A percentile compares a stretch with the other conserved stretches of the same genome.
These are phyloP conservation scores for Phoenix roebelenii DNA, from an alignment of 176 grass and related monocot genomes.

Conservation along the genomic window DNA sequence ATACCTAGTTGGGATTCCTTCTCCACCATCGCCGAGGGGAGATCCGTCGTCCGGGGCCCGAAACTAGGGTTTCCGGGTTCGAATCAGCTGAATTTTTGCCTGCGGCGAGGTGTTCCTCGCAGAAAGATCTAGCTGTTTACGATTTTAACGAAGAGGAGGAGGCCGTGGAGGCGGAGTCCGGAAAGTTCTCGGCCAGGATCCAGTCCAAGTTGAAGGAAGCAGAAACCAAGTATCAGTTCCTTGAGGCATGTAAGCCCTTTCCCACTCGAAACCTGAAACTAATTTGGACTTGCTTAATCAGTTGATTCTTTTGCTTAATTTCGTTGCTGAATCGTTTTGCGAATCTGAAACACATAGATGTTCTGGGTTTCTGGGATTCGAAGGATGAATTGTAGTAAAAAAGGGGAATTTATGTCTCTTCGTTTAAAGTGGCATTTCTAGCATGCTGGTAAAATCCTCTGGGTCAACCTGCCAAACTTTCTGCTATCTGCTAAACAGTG, in stretches of 20 bases:
- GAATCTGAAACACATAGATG: too few species aligned
- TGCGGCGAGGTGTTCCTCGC: not conserved
- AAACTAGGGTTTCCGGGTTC: slow-evolving; percentile 1
- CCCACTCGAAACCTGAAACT: not conserved
- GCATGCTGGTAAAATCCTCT: too few species aligned
- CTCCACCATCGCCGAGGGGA: too few species aligned
- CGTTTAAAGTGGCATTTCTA: too few species aligned
- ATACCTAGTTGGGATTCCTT: too few species aligned
- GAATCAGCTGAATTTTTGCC: not conserved
- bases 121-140: slow-evolving; percentile 5
- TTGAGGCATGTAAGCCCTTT: slow-evolving; percentile 7
- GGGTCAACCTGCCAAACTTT: too few species aligned
- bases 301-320: not conserved
- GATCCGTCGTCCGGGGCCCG: not conserved
- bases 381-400: too few species aligned
- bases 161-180: slow-evolving; percentile 9
- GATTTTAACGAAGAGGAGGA: slow-evolving; percentile 10
- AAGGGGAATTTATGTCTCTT: too few species aligned
- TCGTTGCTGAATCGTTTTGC: too few species aligned
- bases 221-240: not conserved
- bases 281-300: not conserved
- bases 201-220: not conserved
- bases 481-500: too few species aligned
- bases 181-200: not conserved
- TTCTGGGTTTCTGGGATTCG: too few species aligned